These are phyloP conservation scores for Mycena pura DNA, from an alignment of 768 basidiomycete species.

Conservation along the genomic window DNA sequence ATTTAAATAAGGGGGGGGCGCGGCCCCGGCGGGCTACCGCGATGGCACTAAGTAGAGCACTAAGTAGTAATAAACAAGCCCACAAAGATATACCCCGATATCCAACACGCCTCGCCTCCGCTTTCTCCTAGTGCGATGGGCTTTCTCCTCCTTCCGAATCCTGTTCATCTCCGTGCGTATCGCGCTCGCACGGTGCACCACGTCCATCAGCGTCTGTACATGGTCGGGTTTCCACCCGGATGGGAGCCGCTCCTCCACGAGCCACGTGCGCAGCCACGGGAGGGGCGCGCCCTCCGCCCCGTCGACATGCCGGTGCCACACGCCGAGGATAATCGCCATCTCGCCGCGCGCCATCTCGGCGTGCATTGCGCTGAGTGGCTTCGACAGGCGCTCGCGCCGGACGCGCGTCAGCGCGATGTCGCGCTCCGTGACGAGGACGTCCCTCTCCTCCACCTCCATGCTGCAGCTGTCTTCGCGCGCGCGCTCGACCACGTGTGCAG, in stretches of 20 bases:
- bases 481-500: slow-evolving; percentile 35
- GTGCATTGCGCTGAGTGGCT: slow-evolving; percentile 51
- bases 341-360: slow-evolving; percentile 72
- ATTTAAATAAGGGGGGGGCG: too few relatives aligned
- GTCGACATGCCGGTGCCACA: slow-evolving; percentile 52
- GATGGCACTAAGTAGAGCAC: too few relatives aligned
- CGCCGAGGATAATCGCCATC: slow-evolving; percentile 67
- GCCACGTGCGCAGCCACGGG: slow-evolving; percentile 57
- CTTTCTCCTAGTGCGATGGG: too few relatives aligned
- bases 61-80: too few relatives aligned
- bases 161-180: slow-evolving; percentile 39
- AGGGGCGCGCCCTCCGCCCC: slow-evolving; percentile 50
- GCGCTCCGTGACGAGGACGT: slow-evolving; percentile 44
- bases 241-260: slow-evolving; percentile 59
- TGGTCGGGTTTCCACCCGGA: slow-evolving; percentile 49
- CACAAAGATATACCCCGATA: too few relatives aligned
- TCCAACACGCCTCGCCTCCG: too few relatives aligned
- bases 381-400: slow-evolving; percentile 54
- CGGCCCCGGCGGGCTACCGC: too few relatives aligned
- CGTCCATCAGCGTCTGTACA: slow-evolving; percentile 43
- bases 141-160: slow-evolving; percentile 32
- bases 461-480: slow-evolving; percentile 19
- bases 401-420: slow-evolving; percentile 59
- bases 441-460: slow-evolving; percentile 36
- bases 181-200: slow-evolving; percentile 38